phyloP scores from a whole-genome alignment of 805 yeast genomes.

The Kuraishia cidri region DNA sequence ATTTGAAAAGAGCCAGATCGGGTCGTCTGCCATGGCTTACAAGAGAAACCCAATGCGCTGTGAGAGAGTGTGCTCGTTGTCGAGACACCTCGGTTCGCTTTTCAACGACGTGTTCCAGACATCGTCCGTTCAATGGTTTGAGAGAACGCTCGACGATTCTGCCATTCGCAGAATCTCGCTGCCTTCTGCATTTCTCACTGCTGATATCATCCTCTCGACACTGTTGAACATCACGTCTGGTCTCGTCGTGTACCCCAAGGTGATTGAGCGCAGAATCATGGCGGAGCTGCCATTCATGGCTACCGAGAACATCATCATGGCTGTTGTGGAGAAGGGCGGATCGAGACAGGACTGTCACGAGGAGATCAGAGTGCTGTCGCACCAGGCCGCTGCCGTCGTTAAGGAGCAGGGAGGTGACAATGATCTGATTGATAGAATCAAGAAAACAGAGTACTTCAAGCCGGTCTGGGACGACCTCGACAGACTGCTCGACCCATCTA shows the following conservation, averaged over 20 bases:
- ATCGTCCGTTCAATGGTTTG: conserved; percentile 98
- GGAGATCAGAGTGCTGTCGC: conserved; percentile 92
- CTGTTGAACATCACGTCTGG: conserved; percentile 90
- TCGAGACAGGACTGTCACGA: conserved; percentile 98
- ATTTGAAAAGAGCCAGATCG: conserved; percentile 96
- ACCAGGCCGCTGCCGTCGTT: conserved; percentile 95
- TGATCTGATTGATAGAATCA: conserved; percentile 86
- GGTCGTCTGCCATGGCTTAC: conserved; percentile 98
- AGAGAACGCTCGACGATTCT: conserved; percentile 95
- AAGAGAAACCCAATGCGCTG: conserved; percentile 99
- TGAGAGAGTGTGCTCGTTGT: conserved; percentile 96
- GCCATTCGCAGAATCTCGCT: conserved; percentile 96
- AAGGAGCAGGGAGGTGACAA: conserved; percentile 98
- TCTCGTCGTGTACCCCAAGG: conserved; percentile 96
- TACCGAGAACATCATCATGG: conserved; percentile 98
- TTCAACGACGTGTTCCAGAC: conserved; percentile 93
- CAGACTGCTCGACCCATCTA: conserved; percentile 74
- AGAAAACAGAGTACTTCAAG: conserved; percentile 67
- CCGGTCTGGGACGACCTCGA: conserved; percentile 88
- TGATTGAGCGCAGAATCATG: conserved; percentile 90
- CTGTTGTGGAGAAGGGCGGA: conserved; percentile 97
- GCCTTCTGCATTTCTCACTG: conserved; percentile 94
- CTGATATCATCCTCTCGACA: conserved; percentile 87
- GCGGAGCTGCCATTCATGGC: conserved; percentile 99
- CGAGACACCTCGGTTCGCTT: conserved; percentile 90